phyloP scores from a whole-genome alignment of 2,329 filamentous ascomycete genomes.

The Tolypocladium album region DNA sequence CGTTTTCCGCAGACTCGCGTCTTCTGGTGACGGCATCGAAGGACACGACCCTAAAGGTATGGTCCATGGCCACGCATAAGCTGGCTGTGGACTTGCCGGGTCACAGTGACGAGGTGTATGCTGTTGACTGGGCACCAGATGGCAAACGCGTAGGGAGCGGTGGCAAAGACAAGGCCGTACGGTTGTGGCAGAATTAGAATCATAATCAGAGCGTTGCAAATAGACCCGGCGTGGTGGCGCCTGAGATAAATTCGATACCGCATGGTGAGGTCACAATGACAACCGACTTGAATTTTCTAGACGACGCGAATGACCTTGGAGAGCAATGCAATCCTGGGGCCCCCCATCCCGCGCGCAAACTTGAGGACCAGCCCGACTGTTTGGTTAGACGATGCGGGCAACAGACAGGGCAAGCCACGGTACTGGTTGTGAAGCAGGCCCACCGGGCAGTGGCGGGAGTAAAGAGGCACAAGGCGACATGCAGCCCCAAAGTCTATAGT shows the following conservation, averaged over 20 bases:
- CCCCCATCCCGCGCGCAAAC: too few relatives aligned
- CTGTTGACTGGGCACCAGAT: conserved; percentile 90
- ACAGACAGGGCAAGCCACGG: neutral
- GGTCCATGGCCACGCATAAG: conserved; percentile 81
- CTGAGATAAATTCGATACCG: neutral
- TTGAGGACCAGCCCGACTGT: neutral
- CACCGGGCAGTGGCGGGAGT: too few relatives aligned
- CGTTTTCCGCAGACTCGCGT: conserved; percentile 87
- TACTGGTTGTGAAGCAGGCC: neutral
- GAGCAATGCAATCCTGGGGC: neutral
- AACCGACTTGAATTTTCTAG: neutral
- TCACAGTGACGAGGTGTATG: conserved; percentile 87
- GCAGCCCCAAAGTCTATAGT: neutral
- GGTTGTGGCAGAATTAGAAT: conserved; percentile 51
- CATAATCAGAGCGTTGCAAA: neutral
- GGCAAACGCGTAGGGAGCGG: conserved; percentile 83
- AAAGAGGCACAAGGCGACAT: too few relatives aligned
- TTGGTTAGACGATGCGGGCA: neutral
- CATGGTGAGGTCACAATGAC: neutral
- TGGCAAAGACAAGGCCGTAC: conserved; percentile 77
- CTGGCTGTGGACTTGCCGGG: conserved; percentile 72
- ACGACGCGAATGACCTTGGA: neutral
- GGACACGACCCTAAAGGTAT: conserved; percentile 89
- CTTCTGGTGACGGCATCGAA: conserved; percentile 79
- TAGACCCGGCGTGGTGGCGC: neutral